Percentiles rank a stretch among this genome's conserved stretches.
phyloP scores from a whole-genome alignment of 371 early-diverging fungal genomes.

The Cokeromyces recurvatus region DNA sequence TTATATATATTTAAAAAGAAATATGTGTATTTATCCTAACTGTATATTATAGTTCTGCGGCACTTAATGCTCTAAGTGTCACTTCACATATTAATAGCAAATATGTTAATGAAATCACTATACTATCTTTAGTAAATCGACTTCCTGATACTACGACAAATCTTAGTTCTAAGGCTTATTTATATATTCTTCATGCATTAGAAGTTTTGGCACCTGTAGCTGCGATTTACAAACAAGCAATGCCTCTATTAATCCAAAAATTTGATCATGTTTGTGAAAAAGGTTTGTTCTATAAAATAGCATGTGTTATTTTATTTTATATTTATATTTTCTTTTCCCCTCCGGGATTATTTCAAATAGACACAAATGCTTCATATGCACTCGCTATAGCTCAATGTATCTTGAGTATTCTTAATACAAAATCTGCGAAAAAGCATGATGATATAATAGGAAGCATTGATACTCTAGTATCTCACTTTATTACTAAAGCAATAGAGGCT shows the following conservation, averaged over 20 bases:
- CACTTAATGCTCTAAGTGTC: constrained; percentile 24
- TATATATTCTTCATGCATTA: constrained; percentile 21
- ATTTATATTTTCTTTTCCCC: too few species aligned
- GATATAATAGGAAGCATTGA: constrained; percentile 47
- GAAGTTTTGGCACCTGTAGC: constrained; percentile 22
- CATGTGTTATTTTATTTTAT: background rate
- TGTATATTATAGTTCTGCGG: constrained; percentile 10
- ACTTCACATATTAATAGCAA: constrained; percentile 20
- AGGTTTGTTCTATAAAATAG: constrained; percentile 15
- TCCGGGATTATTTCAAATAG: constrained; percentile 1
- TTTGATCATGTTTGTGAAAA: constrained; percentile 30
- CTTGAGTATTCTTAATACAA: constrained; percentile 36
- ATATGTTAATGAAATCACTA: constrained; percentile 26
- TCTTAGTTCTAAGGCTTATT: constrained; percentile 13
- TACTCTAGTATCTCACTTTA: constrained; percentile 39
- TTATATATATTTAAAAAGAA: background rate
- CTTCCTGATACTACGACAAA: constrained; percentile 18
- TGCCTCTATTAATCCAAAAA: constrained; percentile 26
- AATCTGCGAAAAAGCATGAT: constrained; percentile 33
- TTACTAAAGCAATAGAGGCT: constrained; percentile 41
- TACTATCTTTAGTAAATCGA: constrained; percentile 28
- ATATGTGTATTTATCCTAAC: background rate
- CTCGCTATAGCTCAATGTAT: constrained; percentile 41
- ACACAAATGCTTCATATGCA: constrained; percentile 29
- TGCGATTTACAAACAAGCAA: constrained; percentile 21